Percentiles rank a stretch among this genome's conserved stretches.
Evolutionary conservation across 208 protist species (phyloP).

Genomic region (Entamoeba moshkovskii): DNA sequence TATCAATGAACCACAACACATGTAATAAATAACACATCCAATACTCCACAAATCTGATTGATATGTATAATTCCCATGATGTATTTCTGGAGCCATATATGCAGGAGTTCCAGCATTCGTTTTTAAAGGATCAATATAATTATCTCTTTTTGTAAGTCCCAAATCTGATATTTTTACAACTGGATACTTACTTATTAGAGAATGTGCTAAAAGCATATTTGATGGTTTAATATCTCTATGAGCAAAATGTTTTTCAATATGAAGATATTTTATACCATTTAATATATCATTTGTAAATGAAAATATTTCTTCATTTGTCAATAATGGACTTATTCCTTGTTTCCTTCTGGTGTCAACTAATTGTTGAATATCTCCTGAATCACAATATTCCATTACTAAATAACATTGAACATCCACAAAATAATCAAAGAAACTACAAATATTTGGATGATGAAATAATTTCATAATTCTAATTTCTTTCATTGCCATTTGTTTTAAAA

Average conservation of each 20-base stretch:
- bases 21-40: not conserved
- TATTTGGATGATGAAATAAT: not conserved
- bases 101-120: not conserved
- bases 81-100: not conserved
- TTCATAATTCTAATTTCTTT: not conserved
- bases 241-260: not conserved
- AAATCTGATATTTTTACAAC: not conserved
- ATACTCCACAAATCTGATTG: not conserved
- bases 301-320: not conserved
- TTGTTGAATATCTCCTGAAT: not conserved
- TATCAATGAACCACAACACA: not conserved
- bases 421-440: not conserved
- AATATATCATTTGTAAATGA: not conserved
- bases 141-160: not conserved
- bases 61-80: not conserved
- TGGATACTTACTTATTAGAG: not conserved
- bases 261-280: not conserved
- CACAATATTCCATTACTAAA: not conserved
- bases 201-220: not conserved
- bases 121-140: not conserved
- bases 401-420: not conserved
- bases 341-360: not conserved
- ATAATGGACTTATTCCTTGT: not conserved
- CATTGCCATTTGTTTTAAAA: not conserved
- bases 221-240: not conserved